Base-by-base conservation (phyloP, 345 rosid species). In the Aurinia saxatilis region DNA sequence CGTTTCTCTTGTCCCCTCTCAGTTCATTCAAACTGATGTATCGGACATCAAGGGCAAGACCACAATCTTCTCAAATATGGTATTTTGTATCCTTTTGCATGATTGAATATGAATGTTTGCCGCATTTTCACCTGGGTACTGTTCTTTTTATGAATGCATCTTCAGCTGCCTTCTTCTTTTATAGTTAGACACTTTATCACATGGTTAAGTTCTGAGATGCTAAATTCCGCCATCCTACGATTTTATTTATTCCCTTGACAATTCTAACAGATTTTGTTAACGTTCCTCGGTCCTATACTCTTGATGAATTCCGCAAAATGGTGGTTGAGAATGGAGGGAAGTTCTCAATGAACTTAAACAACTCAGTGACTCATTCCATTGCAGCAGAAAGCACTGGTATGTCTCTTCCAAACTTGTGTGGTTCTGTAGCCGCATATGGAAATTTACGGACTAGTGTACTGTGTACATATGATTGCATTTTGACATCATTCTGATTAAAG, bases 381-480 rank as follows among this genome's bases (percentile, higher is more conserved):
- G 98, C 98, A 50, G 91, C 93, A 45, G 95, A 89, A 79, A 87
- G 80, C 81, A 89, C 76, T 71, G 98, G 98, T 89, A 68, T 72
- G 73, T 60, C 68, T 60, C 79, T 67, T 61, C 62, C 72, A 47
- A 70, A 40, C 65, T 27, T 27, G 30, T 6, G 5, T 5, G 30
- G 5, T 27, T 27, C 30, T 27, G 30, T 27, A 27, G 30, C 30
- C 6, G 6, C 30, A 27, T 27, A 27, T 27, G 30, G 30, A 27
- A 27, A 27, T 2, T 27, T 27, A 27, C 30, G 5, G 30, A 27
- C 30, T 27, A 3, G n/a, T n/a, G n/a, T n/a, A n/a, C 5, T 27
- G 30, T 27, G 35, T 33, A 29, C 47, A 15, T 45, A 11, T 44
- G 16, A 46, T n/a, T 50, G 31, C 45, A 13, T 60, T 37, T 46